A percentile compares a stretch with the other conserved stretches of the same genome.
phyloP scores from a whole-genome alignment of 2,329 filamentous ascomycete species.

The Apiospora malaysiana region DNA sequence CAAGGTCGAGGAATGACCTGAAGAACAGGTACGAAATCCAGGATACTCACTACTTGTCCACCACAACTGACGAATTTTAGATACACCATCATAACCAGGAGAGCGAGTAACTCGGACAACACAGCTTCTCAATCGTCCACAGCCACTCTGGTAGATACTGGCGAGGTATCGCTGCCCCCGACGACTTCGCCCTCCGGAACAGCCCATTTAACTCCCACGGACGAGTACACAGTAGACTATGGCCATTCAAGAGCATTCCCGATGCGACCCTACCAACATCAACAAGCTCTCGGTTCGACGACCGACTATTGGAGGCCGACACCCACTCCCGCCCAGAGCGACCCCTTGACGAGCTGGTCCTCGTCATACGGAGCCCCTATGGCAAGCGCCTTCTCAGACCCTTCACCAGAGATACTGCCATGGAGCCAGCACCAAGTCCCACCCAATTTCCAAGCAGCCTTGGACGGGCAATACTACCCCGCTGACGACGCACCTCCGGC shows the following conservation, averaged over 20 bases:
- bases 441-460: background rate
- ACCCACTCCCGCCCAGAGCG: background rate
- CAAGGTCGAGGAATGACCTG: slow-evolving; percentile 33
- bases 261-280: background rate
- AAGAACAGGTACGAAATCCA: slow-evolving; percentile 29
- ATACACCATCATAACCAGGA: slow-evolving; percentile 26
- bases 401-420: background rate
- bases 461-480: background rate
- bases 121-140: background rate
- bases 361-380: background rate
- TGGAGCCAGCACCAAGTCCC: slow-evolving; percentile 2
- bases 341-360: background rate
- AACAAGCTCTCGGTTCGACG: background rate
- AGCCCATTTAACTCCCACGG: background rate
- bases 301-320: background rate
- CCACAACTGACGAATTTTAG: background rate
- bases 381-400: background rate
- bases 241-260: background rate
- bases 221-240: background rate
- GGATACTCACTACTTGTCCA: rapidly evolving
- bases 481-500: background rate
- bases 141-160: background rate
- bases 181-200: background rate
- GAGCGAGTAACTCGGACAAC: slow-evolving; percentile 8
- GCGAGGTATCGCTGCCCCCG: background rate